Evolutionary conservation across 148 eudicot species (phyloP).

Genomic region (Arbutus unedo): DNA sequence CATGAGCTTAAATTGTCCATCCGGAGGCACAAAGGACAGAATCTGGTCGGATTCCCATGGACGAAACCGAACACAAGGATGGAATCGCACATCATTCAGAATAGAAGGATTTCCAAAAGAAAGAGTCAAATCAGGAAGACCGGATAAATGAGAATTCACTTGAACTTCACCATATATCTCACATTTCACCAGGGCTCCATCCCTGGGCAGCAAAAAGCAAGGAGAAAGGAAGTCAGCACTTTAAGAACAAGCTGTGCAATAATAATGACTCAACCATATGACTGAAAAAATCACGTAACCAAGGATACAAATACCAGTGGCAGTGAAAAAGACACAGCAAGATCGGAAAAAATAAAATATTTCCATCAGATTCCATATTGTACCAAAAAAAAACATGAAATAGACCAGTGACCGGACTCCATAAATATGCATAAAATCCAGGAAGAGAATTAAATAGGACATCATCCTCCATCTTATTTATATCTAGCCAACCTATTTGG

Average conservation of each 20-base stretch:
- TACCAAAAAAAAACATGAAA: background rate
- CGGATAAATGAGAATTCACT: slow-evolving; percentile 83
- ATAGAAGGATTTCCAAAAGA: slow-evolving; percentile 81
- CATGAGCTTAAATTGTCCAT: slow-evolving; percentile 97
- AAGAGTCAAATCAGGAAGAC: slow-evolving; percentile 86
- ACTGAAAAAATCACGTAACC: background rate
- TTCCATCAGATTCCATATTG: background rate
- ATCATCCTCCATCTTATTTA: background rate
- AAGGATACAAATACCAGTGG: background rate
- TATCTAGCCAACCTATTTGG: background rate
- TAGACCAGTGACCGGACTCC: background rate
- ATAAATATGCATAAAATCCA: background rate
- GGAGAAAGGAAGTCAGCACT: slow-evolving; percentile 15
- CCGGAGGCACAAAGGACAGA: slow-evolving; percentile 93
- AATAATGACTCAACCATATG: background rate
- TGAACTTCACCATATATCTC: slow-evolving; percentile 91
- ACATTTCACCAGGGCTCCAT: slow-evolving; percentile 85
- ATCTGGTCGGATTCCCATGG: slow-evolving; percentile 91
- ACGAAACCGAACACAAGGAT: slow-evolving; percentile 92
- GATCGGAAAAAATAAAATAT: background rate
- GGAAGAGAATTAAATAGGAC: background rate
- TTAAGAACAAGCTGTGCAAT: background rate
- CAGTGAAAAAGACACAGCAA: background rate
- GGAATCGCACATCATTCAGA: slow-evolving; percentile 84
- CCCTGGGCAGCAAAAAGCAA: slow-evolving; percentile 47